These are phyloP conservation scores for Argentina anserina DNA, from an alignment of 306 rosid species.

Conservation along the genomic window DNA sequence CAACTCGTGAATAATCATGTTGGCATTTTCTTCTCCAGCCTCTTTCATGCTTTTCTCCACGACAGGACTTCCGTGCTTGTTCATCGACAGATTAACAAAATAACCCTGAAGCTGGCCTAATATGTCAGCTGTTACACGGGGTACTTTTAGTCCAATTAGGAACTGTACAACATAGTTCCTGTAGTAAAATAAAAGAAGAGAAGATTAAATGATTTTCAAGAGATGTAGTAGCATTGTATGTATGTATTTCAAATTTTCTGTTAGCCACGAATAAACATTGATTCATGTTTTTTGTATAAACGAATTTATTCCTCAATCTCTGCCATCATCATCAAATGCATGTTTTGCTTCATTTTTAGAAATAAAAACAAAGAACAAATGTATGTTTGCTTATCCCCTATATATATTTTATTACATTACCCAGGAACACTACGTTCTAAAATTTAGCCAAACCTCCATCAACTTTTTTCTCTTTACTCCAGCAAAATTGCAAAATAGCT, in stretches of 20 bases:
- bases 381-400: background rate
- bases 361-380: too few species aligned
- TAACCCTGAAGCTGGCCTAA: constrained; percentile 6
- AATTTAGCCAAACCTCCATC: background rate
- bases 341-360: too few species aligned
- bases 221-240: background rate
- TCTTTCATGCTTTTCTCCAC: constrained; percentile 27
- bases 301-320: background rate
- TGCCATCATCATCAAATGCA: background rate
- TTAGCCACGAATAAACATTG: background rate
- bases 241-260: background rate
- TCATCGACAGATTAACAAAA: constrained; percentile 26
- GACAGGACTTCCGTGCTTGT: constrained; percentile 47
- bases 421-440: too few species aligned
- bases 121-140: background rate
- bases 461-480: too few species aligned
- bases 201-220: background rate
- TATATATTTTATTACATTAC: too few species aligned
- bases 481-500: too few species aligned
- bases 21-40: background rate
- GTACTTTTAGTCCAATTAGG: background rate
- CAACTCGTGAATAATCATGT: constrained; percentile 22
- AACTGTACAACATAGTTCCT: constrained; percentile 51
- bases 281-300: background rate
- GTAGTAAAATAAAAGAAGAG: background rate